Percentiles rank a stretch among this genome's conserved stretches.
phyloP scores from a whole-genome alignment of 164 flowering plant genomes.

The Protea cynaroides region DNA sequence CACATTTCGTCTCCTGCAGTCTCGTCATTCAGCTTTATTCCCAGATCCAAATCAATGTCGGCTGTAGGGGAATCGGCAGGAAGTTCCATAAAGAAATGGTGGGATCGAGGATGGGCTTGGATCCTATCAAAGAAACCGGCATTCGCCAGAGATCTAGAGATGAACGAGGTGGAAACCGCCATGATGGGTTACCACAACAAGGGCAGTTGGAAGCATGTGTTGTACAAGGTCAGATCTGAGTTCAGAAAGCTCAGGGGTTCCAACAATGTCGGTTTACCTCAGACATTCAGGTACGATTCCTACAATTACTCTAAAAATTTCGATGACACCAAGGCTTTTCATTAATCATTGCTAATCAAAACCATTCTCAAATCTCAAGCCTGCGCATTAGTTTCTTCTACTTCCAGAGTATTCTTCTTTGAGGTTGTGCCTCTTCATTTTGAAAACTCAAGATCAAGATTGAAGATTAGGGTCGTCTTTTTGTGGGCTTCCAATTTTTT shows the following conservation, averaged over 20 bases:
- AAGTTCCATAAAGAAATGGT: constrained; percentile 62
- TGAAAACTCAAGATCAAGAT: too few relatives aligned
- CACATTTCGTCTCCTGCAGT: constrained; percentile 32
- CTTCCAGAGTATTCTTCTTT: not conserved
- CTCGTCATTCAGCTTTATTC: constrained; percentile 36
- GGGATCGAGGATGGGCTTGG: constrained; percentile 79
- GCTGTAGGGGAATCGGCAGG: constrained; percentile 46
- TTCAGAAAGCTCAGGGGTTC: constrained; percentile 38
- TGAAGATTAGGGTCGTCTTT: too few relatives aligned
- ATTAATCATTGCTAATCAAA: constrained; percentile 2
- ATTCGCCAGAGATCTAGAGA: constrained; percentile 77
- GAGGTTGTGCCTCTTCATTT: not conserved
- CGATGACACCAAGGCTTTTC: constrained; percentile 25
- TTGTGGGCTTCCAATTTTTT: too few relatives aligned
- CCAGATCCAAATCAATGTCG: constrained; percentile 59
- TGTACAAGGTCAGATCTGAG: constrained; percentile 56
- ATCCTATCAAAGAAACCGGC: constrained; percentile 59
- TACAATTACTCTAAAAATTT: constrained; percentile 38
- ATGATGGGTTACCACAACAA: constrained; percentile 42
- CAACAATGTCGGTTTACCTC: constrained; percentile 36
- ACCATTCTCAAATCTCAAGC: not conserved
- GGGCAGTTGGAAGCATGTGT: constrained; percentile 66
- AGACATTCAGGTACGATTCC: constrained; percentile 44
- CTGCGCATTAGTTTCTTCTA: not conserved
- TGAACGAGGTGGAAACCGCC: constrained; percentile 58